Base-by-base conservation (phyloP, 2,329 filamentous ascomycete genomes). In the Amauroascus niger region DNA sequence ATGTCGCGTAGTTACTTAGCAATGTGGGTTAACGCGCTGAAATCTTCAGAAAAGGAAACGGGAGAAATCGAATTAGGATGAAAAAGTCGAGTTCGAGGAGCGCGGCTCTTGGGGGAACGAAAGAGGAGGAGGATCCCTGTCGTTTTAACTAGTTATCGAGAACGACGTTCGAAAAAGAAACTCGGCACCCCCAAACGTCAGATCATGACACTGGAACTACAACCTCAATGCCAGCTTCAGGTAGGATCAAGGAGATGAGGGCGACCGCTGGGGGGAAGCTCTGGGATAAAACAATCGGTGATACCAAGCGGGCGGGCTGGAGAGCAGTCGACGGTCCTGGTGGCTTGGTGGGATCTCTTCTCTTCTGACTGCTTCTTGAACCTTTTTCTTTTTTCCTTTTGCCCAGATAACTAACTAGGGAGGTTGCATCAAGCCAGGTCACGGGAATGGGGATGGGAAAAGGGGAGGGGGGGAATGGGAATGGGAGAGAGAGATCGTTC, bases 131-230 rank as follows among this genome's bases (percentile, higher is more conserved):
- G 18, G 18, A 52, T 41, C 49, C 49, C 49, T 51, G 49, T 44
- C 28, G 49, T 33, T 51, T 41, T 18, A 3, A 9, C 9, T 22
- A 46, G n/a, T 33, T 16, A 37, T 52, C 22, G 40, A 33, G 49
- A 30, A 35, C 13, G 3, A 13, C 37, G 14, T 35, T 35, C 32
- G 13, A 24, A 37, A 51, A 43, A n/a, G 18, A 20, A 35, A 52
- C 16, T 33, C 50, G 50, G 32, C 16, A 46, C 50, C 26, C n/a
- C 13, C 13, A 22, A 41, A 30, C 41, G 43, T 52, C 33, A 46
- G 50, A 52, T 52, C 50, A 52, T 45, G 41, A n/a, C 24, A 41
- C 14, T 33, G 35, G n/a, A n/a, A n/a, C n/a, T n/a, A n/a, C n/a
- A n/a, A n/a, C n/a, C n/a, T n/a, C n/a, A 32, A 8, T 13, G 49